Evolutionary conservation across 345 rosid species (phyloP), one percentile per base, ranked within the genome.

Genomic region (Hibiscus mutabilis): DNA sequence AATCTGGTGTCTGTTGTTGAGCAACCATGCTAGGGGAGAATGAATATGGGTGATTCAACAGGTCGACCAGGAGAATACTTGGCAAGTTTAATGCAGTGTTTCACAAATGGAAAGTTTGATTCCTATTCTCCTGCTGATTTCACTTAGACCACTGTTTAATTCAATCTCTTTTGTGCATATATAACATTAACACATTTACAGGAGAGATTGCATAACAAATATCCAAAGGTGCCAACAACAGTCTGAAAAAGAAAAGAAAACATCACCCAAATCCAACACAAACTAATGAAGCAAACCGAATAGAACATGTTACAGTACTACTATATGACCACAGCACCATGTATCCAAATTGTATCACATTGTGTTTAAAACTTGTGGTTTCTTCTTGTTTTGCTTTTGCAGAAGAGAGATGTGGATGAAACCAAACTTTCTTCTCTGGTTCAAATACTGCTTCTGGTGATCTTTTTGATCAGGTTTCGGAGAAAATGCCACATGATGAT

Each of bases 381-480:
- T 89, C 75, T 88, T 92, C 90, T 90, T 87, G 73, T 81, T 84
- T 72, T 84, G 93, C 73, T 82, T 93, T 22, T 86, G 69, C 86
- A 87, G 96, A 74, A 93, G 83, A 2, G 97, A 84, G 29, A 89
- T 89, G 73, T 89, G 98, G 61, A 93, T 91, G 77, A 93, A 91
- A 2, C 98, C 93, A 47, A 89, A 91, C 82, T 88, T 91, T 78
- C 92, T 91, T 77, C 96, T 79, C 64, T 83, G 96, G 4, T 86
- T 37, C 1, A 75, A 76, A n/a, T 74, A 84, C 66, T 81, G 97
- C 79, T 4, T 52, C 74, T 12, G 18, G 5, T 79, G 77, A 5
- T 77, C 75, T 77, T 82, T 85, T 80, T 67, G 57, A 21, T 82
- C 91, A 1, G 73, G 59, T 74, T 79, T 81, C 13, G 82, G 44